A percentile compares a stretch with the other conserved stretches of the same genome.
These are phyloP conservation scores for Dictyostelium capitatum DNA, from an alignment of 78 protist species.

Conservation along the genomic window DNA sequence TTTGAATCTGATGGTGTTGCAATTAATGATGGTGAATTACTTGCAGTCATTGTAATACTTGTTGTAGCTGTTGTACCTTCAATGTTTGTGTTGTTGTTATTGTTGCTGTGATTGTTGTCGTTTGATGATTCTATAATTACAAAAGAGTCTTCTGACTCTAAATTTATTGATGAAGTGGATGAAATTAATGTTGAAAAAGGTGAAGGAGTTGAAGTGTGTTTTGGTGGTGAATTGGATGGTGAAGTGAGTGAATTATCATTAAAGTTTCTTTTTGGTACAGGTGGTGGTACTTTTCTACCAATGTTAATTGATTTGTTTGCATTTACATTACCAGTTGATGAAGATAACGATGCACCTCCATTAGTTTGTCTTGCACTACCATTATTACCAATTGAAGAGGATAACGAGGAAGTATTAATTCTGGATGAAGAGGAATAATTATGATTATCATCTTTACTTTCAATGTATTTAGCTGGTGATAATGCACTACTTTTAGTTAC, in stretches of 20 bases:
- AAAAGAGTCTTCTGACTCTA: slow-evolving; percentile 30
- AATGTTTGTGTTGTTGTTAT: neutral
- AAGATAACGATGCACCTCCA: slow-evolving; percentile 9
- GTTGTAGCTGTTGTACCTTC: neutral
- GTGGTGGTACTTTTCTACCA: slow-evolving; percentile 23
- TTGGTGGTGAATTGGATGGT: neutral
- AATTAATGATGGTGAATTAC: slow-evolving; percentile 18
- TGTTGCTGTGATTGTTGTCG: neutral
- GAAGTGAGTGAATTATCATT: neutral
- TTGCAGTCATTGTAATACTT: slow-evolving; percentile 17
- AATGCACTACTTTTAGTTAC: slow-evolving; percentile 13
- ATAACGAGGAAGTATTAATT: neutral
- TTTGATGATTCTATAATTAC: slow-evolving; percentile 19
- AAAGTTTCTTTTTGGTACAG: slow-evolving; percentile 6
- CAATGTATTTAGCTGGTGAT: slow-evolving; percentile 62
- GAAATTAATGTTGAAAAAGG: too few species aligned
- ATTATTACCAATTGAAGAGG: neutral
- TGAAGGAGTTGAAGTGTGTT: neutral
- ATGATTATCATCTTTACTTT: slow-evolving; percentile 26
- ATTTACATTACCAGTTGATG: neutral
- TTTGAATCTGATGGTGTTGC: slow-evolving; percentile 28
- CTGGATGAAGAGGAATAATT: slow-evolving; percentile 39
- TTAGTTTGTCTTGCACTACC: neutral
- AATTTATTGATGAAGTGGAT: neutral
- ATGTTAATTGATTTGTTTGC: neutral